Base-by-base conservation (phyloP, 495 filamentous ascomycete species). In the Penicillium atrosanguineum region DNA sequence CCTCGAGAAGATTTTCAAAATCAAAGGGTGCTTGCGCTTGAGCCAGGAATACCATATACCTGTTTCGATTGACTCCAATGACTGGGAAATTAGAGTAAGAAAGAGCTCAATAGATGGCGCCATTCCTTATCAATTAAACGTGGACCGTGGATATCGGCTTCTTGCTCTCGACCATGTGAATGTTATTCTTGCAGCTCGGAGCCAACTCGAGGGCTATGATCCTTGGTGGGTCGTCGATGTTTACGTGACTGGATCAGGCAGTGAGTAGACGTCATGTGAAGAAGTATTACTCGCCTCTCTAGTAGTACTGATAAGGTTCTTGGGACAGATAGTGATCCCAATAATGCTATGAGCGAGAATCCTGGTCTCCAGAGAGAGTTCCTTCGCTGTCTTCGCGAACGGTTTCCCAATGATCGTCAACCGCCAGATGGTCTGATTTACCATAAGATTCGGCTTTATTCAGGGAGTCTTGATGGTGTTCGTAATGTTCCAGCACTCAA, bases 151-250 rank as follows among this genome's bases (percentile, higher is more conserved):
- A 26, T 52, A 55, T 28, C 16, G 29, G 6, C 16, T 59, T 7
- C 46, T 19, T 15, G 57, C 52, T 7, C 31, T 44, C 31, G 44
- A 45, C 39, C 57, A 59, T 34, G 47, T 52, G 25, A 59, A 20
- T 29, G 12, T 59, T 1, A 59, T 59, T 15, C 18, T 11, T 21
- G 57, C 46, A 12, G 57, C 57, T 15, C n/a, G 26, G 6, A 18
- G 29, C 1, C 11, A 26, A 29, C 51, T 55, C 14, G 37, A 36
- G 16, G 16, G 12, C 1, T 18, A 29, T 11, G 47, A 52, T 39
- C 48, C 51, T 29, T 59, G 48, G 52, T 59, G 57, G 57, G 46
- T 59, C 25, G 48, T 38, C 8, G 57, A 59, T 52, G 43, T 59
- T 15, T 59, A 59, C 14, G 57, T 59, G 21, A 51, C 44, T 23